Conservation (phyloP, 805 yeast species). For the Nakazawaea molendinolei region DNA sequence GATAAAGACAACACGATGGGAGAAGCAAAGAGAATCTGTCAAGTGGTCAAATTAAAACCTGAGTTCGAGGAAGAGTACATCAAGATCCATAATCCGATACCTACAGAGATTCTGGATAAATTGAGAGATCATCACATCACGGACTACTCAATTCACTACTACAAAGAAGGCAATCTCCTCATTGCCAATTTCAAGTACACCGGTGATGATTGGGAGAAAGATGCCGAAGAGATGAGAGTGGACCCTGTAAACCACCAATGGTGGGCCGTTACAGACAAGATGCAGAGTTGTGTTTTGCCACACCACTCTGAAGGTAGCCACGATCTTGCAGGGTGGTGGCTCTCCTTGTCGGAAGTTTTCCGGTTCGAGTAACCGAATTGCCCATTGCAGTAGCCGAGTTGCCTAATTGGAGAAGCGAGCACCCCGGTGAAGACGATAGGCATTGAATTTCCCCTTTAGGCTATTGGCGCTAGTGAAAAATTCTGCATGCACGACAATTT, state of each 20-base stretch:
- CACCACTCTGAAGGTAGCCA: slow-evolving; percentile 30
- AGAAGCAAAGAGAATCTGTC: slow-evolving; percentile 33
- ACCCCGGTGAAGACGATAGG: too few species aligned
- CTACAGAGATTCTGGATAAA: slow-evolving; percentile 26
- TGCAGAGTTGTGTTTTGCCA: slow-evolving; percentile 32
- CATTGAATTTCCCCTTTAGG: too few species aligned
- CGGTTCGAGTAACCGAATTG: too few species aligned
- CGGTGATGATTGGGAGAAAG: slow-evolving; percentile 31
- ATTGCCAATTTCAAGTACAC: slow-evolving; percentile 32
- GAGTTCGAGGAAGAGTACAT: slow-evolving; percentile 32
- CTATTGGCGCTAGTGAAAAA: too few species aligned
- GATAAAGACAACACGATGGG: too few species aligned
- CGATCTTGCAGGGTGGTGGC: slow-evolving; percentile 35
- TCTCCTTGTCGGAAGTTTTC: slow-evolving; percentile 29
- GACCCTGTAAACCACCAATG: slow-evolving; percentile 32
- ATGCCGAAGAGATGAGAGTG: slow-evolving; percentile 24
- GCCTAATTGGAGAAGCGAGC: too few species aligned
- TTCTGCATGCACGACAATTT: too few species aligned
- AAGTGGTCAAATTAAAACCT: slow-evolving; percentile 31
- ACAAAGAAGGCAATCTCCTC: slow-evolving; percentile 21
- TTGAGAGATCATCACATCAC: slow-evolving; percentile 30
- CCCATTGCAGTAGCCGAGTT: too few species aligned
- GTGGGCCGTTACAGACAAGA: slow-evolving; percentile 33
- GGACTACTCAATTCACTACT: slow-evolving; percentile 33
- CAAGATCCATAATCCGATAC: slow-evolving; percentile 24